Base-by-base conservation (phyloP, 108 stramenopile species). In the Cyclotella cryptica region DNA sequence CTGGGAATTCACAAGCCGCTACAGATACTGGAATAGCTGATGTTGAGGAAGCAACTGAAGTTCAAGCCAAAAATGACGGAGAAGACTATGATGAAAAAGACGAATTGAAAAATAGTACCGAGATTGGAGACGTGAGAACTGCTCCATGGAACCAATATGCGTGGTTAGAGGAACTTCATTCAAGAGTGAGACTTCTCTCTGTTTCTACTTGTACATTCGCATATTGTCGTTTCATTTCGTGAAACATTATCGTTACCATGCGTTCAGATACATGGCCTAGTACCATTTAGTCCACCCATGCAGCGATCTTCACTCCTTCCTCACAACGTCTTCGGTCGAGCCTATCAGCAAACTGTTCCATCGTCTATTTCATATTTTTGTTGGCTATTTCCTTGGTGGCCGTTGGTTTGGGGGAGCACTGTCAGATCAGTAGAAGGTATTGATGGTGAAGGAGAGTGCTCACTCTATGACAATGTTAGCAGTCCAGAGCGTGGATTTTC, bases 61-160 rank as follows among this genome's bases (percentile, higher is more conserved):
- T 62, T 27, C 35, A 28, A 10, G 27, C 54, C 21, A 66, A 66
- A 1, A 55, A 41, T 30, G 64, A 52, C 6, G 0, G 10, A 30
- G 3, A 54, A 71, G 29, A 57, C 15, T 29, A 68, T 18, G 49
- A 55, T 41, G 64, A 78, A 18, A 22, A 21, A 39, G 55, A 21
- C 14, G 43, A 30, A 47, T 42, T 35, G 4, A 66, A 74, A 53
- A 59, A 54, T 0, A 54, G 28, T 10, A 47, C 21, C n/a, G 45
- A 45, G 39, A 46, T 42, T 14, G 76, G 71, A 58, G 80, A 72
- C 11, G 59, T 40, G 19, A 86, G 90, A 0, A 82, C 84, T 24
- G 92, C 92, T 24, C 94, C 94, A 17, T 93, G 91, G 94, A 91
- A 93, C 84, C 94, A 95, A 70, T 92, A 91, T 77, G 92, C 94